Evolutionary conservation across 805 yeast species (phyloP).

Genomic region (Candida pini): DNA sequence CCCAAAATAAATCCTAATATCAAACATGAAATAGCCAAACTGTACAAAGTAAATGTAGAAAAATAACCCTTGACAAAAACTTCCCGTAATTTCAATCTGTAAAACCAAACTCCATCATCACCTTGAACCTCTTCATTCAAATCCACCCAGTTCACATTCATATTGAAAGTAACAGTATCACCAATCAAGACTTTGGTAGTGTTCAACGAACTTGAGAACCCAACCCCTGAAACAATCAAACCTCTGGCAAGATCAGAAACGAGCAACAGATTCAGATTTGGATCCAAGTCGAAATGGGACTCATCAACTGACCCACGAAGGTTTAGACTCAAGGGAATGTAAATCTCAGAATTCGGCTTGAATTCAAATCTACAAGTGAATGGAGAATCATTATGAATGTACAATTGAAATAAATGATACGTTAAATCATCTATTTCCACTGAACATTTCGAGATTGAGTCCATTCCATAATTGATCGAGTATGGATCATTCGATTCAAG

Average conservation of each 20-base stretch:
- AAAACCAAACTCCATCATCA: constrained; percentile 6
- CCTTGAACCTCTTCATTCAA: constrained; percentile 4
- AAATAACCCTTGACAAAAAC: too few species aligned
- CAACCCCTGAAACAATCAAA: constrained; percentile 48
- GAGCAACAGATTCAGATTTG: constrained; percentile 47
- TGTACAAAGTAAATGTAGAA: constrained; percentile 8
- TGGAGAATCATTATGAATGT: constrained; percentile 74
- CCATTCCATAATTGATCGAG: constrained; percentile 45
- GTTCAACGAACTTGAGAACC: constrained; percentile 57
- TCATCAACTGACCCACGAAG: constrained; percentile 63
- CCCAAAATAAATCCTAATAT: constrained; percentile 21
- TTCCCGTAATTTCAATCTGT: constrained; percentile 9
- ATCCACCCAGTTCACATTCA: constrained; percentile 53
- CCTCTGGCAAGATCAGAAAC: constrained; percentile 21
- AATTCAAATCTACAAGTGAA: constrained; percentile 61
- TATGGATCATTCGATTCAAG: constrained; percentile 60
- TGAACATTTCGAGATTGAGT: constrained; percentile 54
- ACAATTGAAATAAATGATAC: constrained; percentile 68
- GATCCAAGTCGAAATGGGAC: constrained; percentile 64
- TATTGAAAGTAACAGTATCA: constrained; percentile 48
- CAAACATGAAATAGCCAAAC: constrained; percentile 9
- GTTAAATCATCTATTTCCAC: constrained; percentile 56
- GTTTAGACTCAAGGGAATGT: constrained; percentile 55
- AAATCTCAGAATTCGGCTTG: constrained; percentile 37
- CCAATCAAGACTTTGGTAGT: constrained; percentile 63